A percentile compares a stretch with the other conserved stretches of the same genome.
Conservation (phyloP, 768 basidiomycete species). For the Roridomyces roridus region DNA sequence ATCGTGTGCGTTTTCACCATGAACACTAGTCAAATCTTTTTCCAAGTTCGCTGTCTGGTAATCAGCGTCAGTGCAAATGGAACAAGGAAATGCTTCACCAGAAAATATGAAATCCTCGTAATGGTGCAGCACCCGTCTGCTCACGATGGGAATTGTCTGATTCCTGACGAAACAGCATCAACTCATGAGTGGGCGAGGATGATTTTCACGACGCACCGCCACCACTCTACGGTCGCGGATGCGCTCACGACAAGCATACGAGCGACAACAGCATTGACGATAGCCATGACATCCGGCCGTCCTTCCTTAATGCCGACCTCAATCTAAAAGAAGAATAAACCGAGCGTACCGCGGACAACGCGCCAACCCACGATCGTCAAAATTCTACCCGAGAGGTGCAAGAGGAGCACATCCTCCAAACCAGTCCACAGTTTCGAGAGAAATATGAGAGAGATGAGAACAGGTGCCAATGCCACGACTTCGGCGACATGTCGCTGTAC, state of each 20-base stretch:
- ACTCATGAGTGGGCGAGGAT: not conserved
- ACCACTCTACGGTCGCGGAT: constrained; percentile 8
- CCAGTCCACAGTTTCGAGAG: constrained; percentile 13
- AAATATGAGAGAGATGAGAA: constrained; percentile 3
- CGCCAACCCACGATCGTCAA: constrained; percentile 16
- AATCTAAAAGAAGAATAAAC: constrained; percentile 2
- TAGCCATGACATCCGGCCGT: constrained; percentile 7
- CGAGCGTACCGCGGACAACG: not conserved
- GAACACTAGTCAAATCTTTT: constrained; percentile 18
- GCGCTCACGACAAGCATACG: constrained; percentile 17
- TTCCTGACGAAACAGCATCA: not conserved
- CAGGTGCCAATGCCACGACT: constrained; percentile 4
- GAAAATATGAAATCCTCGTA: constrained; percentile 36
- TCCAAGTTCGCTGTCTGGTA: constrained; percentile 19
- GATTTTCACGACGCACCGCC: constrained; percentile 3
- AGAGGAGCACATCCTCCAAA: constrained; percentile 15
- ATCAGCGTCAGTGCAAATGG: constrained; percentile 25
- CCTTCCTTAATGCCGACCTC: constrained; percentile 20
- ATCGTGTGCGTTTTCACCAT: constrained; percentile 10
- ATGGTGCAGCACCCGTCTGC: constrained; percentile 26
- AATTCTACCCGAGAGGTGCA: constrained; percentile 15
- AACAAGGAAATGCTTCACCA: constrained; percentile 18
- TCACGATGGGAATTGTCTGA: constrained; percentile 12
- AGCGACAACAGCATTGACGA: constrained; percentile 12
- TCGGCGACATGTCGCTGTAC: constrained; percentile 12